These are phyloP conservation scores for Penstemon barbatus DNA, from an alignment of 257 asterid genomes.

Conservation along the genomic window DNA sequence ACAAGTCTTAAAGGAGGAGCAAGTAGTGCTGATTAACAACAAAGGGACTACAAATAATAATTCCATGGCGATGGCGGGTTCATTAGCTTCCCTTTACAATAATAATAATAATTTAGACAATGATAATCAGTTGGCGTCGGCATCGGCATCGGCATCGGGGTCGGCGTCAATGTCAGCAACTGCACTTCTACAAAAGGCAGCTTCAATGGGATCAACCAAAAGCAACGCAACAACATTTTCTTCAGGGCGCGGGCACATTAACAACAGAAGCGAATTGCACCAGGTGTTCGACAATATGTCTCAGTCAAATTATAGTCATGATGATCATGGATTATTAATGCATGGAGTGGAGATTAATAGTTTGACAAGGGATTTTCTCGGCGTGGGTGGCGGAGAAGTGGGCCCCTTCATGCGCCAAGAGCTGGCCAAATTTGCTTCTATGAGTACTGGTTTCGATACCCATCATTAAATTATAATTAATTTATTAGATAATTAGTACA, in stretches of 20 bases:
- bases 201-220: conserved; percentile 60
- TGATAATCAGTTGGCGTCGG: conserved; percentile 15
- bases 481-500: too few relatives aligned
- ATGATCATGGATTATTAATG: conserved; percentile 16
- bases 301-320: conserved; percentile 14
- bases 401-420: conserved; percentile 51
- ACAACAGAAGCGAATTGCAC: conserved; percentile 27
- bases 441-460: conserved; percentile 16
- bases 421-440: conserved; percentile 50
- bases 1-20: conserved; percentile 44
- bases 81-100: conserved; percentile 42
- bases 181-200: conserved; percentile 61
- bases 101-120: conserved; percentile 17
- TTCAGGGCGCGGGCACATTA: conserved; percentile 3
- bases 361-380: conserved; percentile 65
- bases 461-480: too few relatives aligned
- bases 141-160: conserved; percentile 17
- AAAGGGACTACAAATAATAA: not conserved
- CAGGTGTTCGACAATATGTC: conserved; percentile 26
- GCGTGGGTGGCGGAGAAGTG: conserved; percentile 50
- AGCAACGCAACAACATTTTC: conserved; percentile 38
- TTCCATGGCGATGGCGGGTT: not conserved
- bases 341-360: conserved; percentile 30
- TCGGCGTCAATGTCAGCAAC: conserved; percentile 55
- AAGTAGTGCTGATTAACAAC: not conserved